These are phyloP conservation scores for Ammopiptanthus mongolicus DNA, from an alignment of 306 rosid genomes.

Conservation along the genomic window DNA sequence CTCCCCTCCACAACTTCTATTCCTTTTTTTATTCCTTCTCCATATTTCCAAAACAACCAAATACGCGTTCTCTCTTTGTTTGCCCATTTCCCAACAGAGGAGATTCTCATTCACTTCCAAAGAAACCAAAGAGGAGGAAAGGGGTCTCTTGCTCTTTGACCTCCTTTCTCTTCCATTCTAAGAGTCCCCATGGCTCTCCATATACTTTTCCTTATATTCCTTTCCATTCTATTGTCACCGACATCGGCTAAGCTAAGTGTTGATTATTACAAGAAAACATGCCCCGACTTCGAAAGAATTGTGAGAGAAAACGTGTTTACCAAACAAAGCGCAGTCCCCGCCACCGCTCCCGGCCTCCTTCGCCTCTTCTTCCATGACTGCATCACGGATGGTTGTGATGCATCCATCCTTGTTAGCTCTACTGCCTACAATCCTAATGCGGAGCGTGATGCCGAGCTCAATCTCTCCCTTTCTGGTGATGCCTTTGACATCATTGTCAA, in stretches of 20 bases:
- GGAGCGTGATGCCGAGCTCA: constrained; percentile 45
- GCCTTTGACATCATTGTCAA: constrained; percentile 40
- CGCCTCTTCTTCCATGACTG: constrained; percentile 65
- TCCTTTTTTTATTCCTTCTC: neutral
- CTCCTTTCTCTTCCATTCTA: constrained; percentile 7
- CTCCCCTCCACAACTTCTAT: constrained; percentile 18
- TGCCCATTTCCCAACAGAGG: neutral
- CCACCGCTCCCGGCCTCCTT: constrained; percentile 48
- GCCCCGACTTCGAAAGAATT: constrained; percentile 39
- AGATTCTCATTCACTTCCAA: neutral
- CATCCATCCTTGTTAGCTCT: constrained; percentile 42
- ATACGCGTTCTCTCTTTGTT: neutral
- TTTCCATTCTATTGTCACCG: constrained; percentile 21
- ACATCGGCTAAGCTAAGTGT: constrained; percentile 20
- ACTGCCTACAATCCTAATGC: constrained; percentile 38
- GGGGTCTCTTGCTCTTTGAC: neutral
- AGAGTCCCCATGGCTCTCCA: constrained; percentile 24
- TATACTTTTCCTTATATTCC: constrained; percentile 27
- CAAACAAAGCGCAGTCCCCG: constrained; percentile 30
- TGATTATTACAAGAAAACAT: constrained; percentile 40
- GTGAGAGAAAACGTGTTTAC: constrained; percentile 23
- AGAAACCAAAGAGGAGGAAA: constrained; percentile 16
- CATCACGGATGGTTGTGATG: constrained; percentile 53
- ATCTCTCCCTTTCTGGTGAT: constrained; percentile 45
- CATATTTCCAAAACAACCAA: constrained; percentile 11